A percentile compares a stretch with the other conserved stretches of the same genome.
Conservation (phyloP, 352 stramenopile species). For the Peronospora tabacina region DNA sequence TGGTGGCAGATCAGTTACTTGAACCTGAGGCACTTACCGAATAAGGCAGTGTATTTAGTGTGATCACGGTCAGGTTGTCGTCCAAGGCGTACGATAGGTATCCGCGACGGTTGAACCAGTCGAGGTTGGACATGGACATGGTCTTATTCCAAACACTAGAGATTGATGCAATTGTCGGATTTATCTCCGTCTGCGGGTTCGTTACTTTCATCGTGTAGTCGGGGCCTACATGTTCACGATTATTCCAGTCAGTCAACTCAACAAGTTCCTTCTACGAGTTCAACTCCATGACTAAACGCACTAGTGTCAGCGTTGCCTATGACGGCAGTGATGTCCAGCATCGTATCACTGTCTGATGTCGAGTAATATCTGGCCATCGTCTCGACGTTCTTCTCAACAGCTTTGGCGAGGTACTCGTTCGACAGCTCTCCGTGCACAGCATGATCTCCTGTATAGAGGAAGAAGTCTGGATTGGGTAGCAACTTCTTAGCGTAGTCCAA, state of each 20-base stretch:
- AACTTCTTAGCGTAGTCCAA: constrained; percentile 52
- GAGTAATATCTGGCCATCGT: constrained; percentile 56
- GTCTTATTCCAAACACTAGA: constrained; percentile 43
- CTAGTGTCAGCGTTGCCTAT: constrained; percentile 61
- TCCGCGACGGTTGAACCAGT: constrained; percentile 45
- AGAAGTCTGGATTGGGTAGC: constrained; percentile 50
- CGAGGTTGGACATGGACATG: constrained; percentile 44
- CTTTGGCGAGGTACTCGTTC: constrained; percentile 43
- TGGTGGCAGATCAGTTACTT: neutral
- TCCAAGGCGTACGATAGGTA: constrained; percentile 62
- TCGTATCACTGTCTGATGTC: constrained; percentile 16
- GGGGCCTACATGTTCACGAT: constrained; percentile 26
- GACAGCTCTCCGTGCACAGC: constrained; percentile 48
- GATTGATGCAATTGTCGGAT: constrained; percentile 53
- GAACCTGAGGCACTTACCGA: constrained; percentile 34
- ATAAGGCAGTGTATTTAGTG: constrained; percentile 77
- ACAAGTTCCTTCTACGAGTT: neutral
- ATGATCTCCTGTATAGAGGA: constrained; percentile 72
- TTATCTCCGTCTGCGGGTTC: constrained; percentile 38
- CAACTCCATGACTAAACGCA: constrained; percentile 16
- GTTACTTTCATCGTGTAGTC: constrained; percentile 78
- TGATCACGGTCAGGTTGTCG: constrained; percentile 56
- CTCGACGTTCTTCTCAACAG: constrained; percentile 48
- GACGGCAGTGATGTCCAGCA: constrained; percentile 52
- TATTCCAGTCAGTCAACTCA: neutral